These are phyloP conservation scores for Haberlea rhodopensis DNA, from an alignment of 257 asterid species.

Conservation along the genomic window DNA sequence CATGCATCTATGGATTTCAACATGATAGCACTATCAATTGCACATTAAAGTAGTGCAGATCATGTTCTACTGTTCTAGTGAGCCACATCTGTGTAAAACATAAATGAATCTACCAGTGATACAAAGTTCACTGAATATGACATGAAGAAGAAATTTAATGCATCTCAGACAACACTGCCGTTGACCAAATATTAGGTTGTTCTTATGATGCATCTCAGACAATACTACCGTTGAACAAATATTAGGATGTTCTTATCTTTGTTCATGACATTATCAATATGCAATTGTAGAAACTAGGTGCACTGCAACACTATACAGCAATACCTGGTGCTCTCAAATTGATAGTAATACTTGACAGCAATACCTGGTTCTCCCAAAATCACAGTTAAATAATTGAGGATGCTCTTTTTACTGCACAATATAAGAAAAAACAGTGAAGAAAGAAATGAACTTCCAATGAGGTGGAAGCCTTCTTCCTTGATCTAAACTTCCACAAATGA, in stretches of 20 bases:
- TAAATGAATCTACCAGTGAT: not conserved
- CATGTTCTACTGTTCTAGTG: not conserved
- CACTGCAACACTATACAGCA: not conserved
- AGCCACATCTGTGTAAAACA: constrained; percentile 6
- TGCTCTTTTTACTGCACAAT: not conserved
- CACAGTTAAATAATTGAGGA: not conserved
- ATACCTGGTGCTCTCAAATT: constrained; percentile 14
- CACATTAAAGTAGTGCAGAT: not conserved
- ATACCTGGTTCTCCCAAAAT: no score
- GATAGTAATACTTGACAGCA: not conserved
- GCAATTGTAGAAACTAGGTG: not conserved
- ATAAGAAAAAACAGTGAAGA: not conserved
- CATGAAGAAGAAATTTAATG: not conserved
- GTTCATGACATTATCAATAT: not conserved
- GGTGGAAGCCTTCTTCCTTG: constrained; percentile 1
- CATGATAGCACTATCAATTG: not conserved
- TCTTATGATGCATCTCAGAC: no score
- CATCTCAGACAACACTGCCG: not conserved
- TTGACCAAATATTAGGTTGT: not conserved
- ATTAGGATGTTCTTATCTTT: not conserved
- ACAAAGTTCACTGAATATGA: not conserved
- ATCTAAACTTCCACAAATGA: not conserved
- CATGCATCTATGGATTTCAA: not conserved
- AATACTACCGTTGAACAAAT: not conserved
- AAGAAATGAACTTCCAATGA: not conserved